phyloP scores from a whole-genome alignment of 1,284 basidiomycete genomes.

The Ceratobasidium sp. region DNA sequence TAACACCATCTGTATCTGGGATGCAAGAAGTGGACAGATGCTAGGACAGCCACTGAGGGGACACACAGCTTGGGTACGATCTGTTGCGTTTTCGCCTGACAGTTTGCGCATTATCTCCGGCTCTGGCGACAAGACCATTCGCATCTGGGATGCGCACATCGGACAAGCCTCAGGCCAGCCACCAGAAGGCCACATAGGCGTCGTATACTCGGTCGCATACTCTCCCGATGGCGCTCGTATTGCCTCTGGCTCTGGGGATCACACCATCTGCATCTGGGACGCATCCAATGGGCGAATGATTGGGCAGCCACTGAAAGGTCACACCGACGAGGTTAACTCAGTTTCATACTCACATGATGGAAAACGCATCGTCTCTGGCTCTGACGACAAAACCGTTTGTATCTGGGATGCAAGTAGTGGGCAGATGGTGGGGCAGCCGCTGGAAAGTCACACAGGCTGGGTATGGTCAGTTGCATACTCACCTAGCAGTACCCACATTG shows the following conservation, averaged over 20 bases:
- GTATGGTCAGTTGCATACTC: constrained; percentile 28
- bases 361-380: constrained; percentile 28
- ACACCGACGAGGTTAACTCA: not conserved
- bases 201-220: not conserved
- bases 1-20: not conserved
- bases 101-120: not conserved
- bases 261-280: constrained; percentile 44
- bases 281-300: constrained; percentile 13
- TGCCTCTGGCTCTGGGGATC: constrained; percentile 25
- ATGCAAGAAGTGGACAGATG: not conserved
- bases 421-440: not conserved
- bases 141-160: constrained; percentile 36
- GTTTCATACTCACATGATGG: constrained; percentile 40
- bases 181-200: not conserved
- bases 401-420: constrained; percentile 21
- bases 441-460: constrained; percentile 32
- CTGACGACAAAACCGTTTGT: constrained; percentile 20
- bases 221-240: not conserved
- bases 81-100: not conserved
- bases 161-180: not conserved
- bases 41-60: not conserved
- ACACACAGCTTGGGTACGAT: not conserved
- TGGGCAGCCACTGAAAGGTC: constrained; percentile 2
- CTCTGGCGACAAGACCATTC: not conserved
- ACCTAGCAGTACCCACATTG: constrained; percentile 21